These are phyloP conservation scores for Themeda triandra DNA, from an alignment of 176 grass and related monocot genomes.

Conservation along the genomic window DNA sequence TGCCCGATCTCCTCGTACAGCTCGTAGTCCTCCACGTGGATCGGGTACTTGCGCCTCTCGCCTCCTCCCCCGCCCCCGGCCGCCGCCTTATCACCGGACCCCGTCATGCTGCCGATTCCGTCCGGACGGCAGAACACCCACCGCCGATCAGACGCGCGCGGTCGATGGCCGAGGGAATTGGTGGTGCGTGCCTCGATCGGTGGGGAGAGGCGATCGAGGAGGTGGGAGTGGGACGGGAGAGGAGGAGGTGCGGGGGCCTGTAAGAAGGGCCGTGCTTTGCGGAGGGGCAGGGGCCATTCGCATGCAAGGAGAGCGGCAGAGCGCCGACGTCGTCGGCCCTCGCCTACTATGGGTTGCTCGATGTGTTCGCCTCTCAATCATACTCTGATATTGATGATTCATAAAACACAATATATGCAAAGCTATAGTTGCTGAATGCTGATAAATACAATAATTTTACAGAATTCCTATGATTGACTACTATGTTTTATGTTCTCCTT, in stretches of 20 bases:
- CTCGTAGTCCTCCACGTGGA: slow-evolving; percentile 79
- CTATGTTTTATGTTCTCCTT: too few relatives aligned
- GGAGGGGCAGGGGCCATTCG: slow-evolving; percentile 9
- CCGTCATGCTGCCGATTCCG: slow-evolving; percentile 20
- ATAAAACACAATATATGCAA: too few relatives aligned
- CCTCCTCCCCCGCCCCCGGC: neutral
- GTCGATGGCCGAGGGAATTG: neutral
- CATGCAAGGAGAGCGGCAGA: too few relatives aligned
- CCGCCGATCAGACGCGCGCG: neutral
- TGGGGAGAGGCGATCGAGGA: neutral
- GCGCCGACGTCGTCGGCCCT: too few relatives aligned
- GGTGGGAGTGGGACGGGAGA: neutral
- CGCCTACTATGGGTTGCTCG: too few relatives aligned
- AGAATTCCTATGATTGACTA: too few relatives aligned
- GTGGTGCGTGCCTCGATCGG: neutral
- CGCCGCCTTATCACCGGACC: neutral
- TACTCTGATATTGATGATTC: too few relatives aligned
- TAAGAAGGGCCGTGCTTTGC: slow-evolving; percentile 34
- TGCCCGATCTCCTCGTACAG: slow-evolving; percentile 84
- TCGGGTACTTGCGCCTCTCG: slow-evolving; percentile 81
- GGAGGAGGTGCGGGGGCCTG: neutral
- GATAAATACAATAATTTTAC: too few relatives aligned
- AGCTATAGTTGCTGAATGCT: too few relatives aligned
- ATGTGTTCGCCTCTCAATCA: too few relatives aligned
- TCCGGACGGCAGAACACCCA: neutral